Evolutionary conservation across 1,284 basidiomycete genomes (phyloP), one percentile per base, ranked within the genome.

Genomic region (Sphagnurus paluster): DNA sequence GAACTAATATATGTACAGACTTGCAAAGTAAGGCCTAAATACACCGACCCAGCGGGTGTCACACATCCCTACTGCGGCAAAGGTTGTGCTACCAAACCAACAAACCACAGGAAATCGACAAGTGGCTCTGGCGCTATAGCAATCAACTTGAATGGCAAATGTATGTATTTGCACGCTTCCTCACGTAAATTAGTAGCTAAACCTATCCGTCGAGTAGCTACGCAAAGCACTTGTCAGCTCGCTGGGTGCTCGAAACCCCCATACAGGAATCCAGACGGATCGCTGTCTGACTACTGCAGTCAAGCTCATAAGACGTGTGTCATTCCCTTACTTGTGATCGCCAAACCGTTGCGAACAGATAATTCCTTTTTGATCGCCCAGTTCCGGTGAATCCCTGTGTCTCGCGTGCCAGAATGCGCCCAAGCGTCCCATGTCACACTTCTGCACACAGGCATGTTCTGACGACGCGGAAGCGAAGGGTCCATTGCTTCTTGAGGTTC

Each of bases 401-500:
- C 56, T 84, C 26, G 67, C 78, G 64, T 84, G 82, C 57, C 68
- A 74, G 16, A 72, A 75, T 52, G 67, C 68, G 8, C 68, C 71
- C n/a, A 82, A 79, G 57, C 72, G 73, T 57, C 59, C 66, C 3
- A 73, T 75, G 42, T 74, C 73, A 4, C 75, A 82, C 53, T 85
- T 84, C 57, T 85, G 83, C 54, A 58, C 74, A 43, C 69, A 74
- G 55, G 59, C 67, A 1, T 85, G 82, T 55, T 66, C 67, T 39
- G 71, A 76, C 16, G 71, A 74, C 50, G 79, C 71, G 2, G 76
- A 75, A 53, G 71, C 70, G 56, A 75, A 64, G 46, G 77, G 75
- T 0, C 79, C 81, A 1, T 65, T 71, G 49, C 56, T 84, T 43
- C 59, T 84, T 3, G 81, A 84, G 53, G 76, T 84, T n/a, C 79